Conservation (phyloP, 129 eudicot species). For the Tagetes patula region DNA sequence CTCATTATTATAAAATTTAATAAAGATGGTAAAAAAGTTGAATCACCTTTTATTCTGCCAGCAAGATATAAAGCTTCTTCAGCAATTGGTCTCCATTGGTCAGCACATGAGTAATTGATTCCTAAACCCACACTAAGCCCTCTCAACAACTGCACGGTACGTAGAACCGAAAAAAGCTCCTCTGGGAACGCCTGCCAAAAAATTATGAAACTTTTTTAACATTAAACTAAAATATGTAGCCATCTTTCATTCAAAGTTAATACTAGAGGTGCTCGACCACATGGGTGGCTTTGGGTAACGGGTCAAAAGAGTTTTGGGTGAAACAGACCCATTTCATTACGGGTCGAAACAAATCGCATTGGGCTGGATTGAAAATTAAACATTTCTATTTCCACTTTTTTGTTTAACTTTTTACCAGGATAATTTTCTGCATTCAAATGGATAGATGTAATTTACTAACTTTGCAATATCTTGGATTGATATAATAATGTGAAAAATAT, state of each 20-base stretch:
- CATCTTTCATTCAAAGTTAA: not conserved
- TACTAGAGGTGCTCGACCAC: not conserved
- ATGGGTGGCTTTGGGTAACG: not conserved
- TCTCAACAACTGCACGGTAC: slow-evolving; percentile 83
- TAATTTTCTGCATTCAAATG: not conserved
- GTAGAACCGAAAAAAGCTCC: slow-evolving; percentile 93
- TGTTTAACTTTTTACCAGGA: not conserved
- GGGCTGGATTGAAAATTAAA: not conserved
- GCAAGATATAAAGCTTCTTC: slow-evolving; percentile 80
- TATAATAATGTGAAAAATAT: not conserved
- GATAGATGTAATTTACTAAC: not conserved
- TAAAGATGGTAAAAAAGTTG: not conserved
- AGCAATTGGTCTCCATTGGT: slow-evolving; percentile 96
- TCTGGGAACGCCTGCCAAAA: slow-evolving; percentile 72
- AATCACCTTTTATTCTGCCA: slow-evolving; percentile 73
- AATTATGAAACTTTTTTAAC: not conserved
- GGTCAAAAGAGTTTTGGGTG: not conserved
- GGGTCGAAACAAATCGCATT: not conserved
- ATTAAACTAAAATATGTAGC: not conserved
- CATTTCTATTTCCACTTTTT: not conserved
- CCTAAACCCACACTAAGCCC: slow-evolving; percentile 96
- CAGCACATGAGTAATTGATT: slow-evolving; percentile 79
- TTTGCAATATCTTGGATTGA: not conserved
- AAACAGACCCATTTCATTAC: not conserved
- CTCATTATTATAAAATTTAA: not conserved